A percentile compares a stretch with the other conserved stretches of the same genome.
phyloP scores from a whole-genome alignment of 129 eudicot species.

The Apium graveolens region DNA sequence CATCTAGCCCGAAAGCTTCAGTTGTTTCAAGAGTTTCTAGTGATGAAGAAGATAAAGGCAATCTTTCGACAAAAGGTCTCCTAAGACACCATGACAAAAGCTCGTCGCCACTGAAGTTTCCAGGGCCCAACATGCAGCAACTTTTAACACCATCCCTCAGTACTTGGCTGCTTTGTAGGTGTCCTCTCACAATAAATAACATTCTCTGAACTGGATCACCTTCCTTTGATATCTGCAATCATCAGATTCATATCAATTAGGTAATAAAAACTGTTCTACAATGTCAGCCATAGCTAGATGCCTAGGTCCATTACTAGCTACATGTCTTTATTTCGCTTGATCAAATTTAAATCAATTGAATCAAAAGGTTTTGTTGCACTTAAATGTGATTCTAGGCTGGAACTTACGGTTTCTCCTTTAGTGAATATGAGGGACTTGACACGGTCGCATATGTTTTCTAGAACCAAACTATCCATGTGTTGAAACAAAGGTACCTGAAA shows the following conservation, averaged over 20 bases:
- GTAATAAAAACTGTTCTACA: neutral
- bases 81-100: conserved; percentile 89
- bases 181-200: conserved; percentile 91
- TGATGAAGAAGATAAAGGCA: conserved; percentile 87
- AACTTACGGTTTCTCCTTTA: conserved; percentile 90
- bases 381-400: neutral
- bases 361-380: no score
- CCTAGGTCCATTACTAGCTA: neutral
- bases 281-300: neutral
- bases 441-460: conserved; percentile 95
- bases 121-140: conserved; percentile 97
- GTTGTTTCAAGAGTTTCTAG: conserved; percentile 83
- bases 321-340: neutral
- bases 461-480: conserved; percentile 92
- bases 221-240: conserved; percentile 63
- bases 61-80: conserved; percentile 73
- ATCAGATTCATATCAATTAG: neutral
- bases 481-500: conserved; percentile 91
- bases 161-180: conserved; percentile 87
- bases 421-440: conserved; percentile 94
- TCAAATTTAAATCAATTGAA: no score
- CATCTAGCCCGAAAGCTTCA: conserved; percentile 89
- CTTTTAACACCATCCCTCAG: conserved; percentile 79
- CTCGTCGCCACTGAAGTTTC: conserved; percentile 96
- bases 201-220: conserved; percentile 94